Percentiles rank a stretch among this genome's conserved stretches.
Conservation (phyloP, 768 basidiomycete species). For the Epithele typhae region DNA sequence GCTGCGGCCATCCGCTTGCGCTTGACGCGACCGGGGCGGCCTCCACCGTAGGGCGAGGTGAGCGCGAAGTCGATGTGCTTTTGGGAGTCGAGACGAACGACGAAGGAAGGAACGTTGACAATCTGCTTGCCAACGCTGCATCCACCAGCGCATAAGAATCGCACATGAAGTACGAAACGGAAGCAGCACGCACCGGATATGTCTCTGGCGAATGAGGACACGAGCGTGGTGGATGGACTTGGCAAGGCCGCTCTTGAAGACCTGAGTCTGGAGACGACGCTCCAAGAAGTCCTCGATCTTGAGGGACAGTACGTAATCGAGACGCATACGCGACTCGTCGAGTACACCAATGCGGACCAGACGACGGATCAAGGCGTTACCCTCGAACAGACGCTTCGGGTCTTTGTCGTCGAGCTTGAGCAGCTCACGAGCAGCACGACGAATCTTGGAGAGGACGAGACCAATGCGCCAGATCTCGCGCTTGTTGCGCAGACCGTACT, state of each 20-base stretch:
- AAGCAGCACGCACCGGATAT: conserved; percentile 84
- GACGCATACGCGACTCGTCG: conserved; percentile 97
- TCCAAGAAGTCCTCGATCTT: conserved; percentile 99
- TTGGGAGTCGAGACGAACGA: conserved; percentile 98
- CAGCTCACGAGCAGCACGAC: conserved; percentile 99
- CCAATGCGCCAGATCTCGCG: conserved; percentile 99
- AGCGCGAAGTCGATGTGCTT: conserved; percentile 99
- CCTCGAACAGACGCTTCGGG: conserved; percentile 99
- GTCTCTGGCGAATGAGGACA: conserved; percentile 95
- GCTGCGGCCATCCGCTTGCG: conserved; percentile 78
- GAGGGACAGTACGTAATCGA: conserved; percentile 99
- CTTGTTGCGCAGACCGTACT: conserved; percentile 99
- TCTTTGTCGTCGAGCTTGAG: conserved; percentile 99
- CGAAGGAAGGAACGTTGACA: conserved; percentile 97
- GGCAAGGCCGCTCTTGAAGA: conserved; percentile 97
- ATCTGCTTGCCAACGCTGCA: conserved; percentile 95
- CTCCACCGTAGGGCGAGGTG: conserved; percentile 78
- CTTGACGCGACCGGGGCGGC: conserved; percentile 91
- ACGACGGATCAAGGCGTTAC: conserved; percentile 92
- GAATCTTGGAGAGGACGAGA: conserved; percentile 97
- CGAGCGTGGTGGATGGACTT: conserved; percentile 99
- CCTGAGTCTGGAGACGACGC: conserved; percentile 96
- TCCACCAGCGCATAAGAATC: not conserved
- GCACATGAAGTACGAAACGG: conserved; percentile 23
- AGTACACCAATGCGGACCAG: conserved; percentile 99